Percentiles rank a stretch among this genome's conserved stretches.
Conservation (phyloP, 1,284 basidiomycete species). For the Fistulinella cinereoalba region DNA sequence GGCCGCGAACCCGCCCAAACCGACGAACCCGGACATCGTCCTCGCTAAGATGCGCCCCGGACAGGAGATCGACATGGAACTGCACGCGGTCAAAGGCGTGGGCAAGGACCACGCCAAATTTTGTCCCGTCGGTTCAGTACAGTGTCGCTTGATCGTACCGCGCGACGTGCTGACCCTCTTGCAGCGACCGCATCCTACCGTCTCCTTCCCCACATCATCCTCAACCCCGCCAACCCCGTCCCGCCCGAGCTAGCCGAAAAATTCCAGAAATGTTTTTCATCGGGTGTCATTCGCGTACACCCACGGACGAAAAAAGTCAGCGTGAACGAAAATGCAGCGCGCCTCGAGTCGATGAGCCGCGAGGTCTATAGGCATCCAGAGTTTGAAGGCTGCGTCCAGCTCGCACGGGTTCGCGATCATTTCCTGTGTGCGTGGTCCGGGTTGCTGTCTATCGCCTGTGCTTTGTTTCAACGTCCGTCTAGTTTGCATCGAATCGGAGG, state of each 20-base stretch:
- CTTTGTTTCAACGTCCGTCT: constrained; percentile 4
- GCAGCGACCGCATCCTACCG: constrained; percentile 94
- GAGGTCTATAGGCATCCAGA: constrained; percentile 93
- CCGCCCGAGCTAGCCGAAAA: constrained; percentile 66
- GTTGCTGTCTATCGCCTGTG: background rate
- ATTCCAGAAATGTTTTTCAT: constrained; percentile 86
- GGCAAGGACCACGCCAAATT: constrained; percentile 98
- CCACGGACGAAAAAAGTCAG: constrained; percentile 53
- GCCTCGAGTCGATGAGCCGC: constrained; percentile 89
- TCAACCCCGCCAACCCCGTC: constrained; percentile 62
- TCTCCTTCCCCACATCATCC: constrained; percentile 83
- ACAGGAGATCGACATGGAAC: constrained; percentile 78
- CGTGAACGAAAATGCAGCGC: constrained; percentile 62
- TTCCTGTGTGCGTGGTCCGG: constrained; percentile 75
- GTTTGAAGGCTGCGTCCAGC: constrained; percentile 81
- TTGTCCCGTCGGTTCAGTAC: constrained; percentile 84
- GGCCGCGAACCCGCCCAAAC: constrained; percentile 52
- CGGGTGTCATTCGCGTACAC: constrained; percentile 82
- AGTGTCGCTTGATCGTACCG: background rate
- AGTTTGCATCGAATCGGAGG: constrained; percentile 92
- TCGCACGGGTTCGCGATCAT: constrained; percentile 87
- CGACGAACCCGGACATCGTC: constrained; percentile 85
- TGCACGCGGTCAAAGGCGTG: constrained; percentile 94
- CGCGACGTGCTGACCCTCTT: background rate
- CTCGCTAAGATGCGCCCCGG: constrained; percentile 94